These are phyloP conservation scores for Podospora bellae-mahoneyi DNA, from an alignment of 495 filamentous ascomycete species.

Conservation along the genomic window DNA sequence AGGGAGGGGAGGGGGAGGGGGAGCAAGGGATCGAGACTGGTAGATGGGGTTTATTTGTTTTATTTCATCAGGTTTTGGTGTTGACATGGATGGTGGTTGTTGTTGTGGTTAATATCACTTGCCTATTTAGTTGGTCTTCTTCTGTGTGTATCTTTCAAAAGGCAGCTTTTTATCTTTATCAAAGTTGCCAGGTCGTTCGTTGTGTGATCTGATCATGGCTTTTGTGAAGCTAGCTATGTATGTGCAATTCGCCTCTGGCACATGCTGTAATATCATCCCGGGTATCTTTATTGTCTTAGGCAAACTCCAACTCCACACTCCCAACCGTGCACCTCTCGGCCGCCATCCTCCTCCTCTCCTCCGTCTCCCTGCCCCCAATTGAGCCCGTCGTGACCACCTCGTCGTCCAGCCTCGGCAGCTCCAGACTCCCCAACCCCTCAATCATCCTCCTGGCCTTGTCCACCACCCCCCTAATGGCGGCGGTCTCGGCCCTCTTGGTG, in stretches of 20 bases:
- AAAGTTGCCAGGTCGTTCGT: too few species aligned
- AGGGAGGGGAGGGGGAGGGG: too few species aligned
- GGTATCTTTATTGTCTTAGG: not conserved
- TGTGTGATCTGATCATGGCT: too few species aligned
- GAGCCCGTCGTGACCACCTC: not conserved
- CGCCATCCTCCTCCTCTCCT: not conserved
- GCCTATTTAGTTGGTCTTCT: too few species aligned
- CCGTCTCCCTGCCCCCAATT: not conserved
- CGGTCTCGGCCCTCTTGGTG: constrained; percentile 69
- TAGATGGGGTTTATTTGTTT: too few species aligned
- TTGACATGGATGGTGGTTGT: too few species aligned
- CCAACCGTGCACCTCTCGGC: not conserved
- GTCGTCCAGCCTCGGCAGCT: constrained; percentile 27
- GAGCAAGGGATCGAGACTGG: too few species aligned
- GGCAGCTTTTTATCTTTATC: too few species aligned
- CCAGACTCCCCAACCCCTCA: constrained; percentile 55
- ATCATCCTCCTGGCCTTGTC: constrained; percentile 68
- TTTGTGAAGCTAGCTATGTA: too few species aligned
- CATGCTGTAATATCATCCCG: not conserved
- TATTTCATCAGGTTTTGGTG: too few species aligned
- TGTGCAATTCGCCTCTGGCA: not conserved
- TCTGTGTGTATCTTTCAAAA: too few species aligned
- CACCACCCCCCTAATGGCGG: constrained; percentile 67
- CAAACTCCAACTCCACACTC: not conserved
- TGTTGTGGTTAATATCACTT: too few species aligned